These are phyloP conservation scores for Xanthoconium purpureum DNA, from an alignment of 768 basidiomycete species.

Conservation along the genomic window DNA sequence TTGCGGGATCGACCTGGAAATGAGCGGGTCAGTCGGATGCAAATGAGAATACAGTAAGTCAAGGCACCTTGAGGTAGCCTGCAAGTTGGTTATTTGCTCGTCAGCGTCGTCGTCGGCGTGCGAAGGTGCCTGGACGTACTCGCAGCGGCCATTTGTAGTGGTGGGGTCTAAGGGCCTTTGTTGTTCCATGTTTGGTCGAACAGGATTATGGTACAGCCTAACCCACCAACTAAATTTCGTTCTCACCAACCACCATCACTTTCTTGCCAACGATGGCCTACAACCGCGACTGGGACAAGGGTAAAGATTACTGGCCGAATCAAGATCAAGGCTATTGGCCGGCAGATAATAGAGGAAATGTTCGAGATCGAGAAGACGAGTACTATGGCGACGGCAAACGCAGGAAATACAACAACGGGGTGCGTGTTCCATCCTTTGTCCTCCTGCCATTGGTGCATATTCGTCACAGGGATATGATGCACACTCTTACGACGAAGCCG, in stretches of 20 bases:
- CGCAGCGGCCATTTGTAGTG: slow-evolving; percentile 61
- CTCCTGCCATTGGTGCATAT: slow-evolving; percentile 4
- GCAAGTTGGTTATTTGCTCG: slow-evolving; percentile 12
- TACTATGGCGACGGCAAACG: slow-evolving; percentile 70
- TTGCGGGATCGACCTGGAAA: slow-evolving; percentile 48
- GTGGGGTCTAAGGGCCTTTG: slow-evolving; percentile 21
- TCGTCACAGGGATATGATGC: slow-evolving; percentile 49
- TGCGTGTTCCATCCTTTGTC: slow-evolving; percentile 34
- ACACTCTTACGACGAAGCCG: slow-evolving; percentile 48
- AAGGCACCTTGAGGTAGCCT: slow-evolving; percentile 59
- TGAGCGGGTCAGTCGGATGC: slow-evolving; percentile 1
- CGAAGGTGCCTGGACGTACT: slow-evolving; percentile 37
- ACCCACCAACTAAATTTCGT: slow-evolving; percentile 11
- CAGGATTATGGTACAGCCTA: background rate
- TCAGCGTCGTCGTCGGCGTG: slow-evolving; percentile 8
- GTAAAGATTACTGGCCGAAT: slow-evolving; percentile 61
- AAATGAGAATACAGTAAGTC: background rate
- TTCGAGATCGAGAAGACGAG: slow-evolving; percentile 65
- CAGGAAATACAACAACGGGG: slow-evolving; percentile 75
- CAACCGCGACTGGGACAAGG: slow-evolving; percentile 86
- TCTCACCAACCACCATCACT: slow-evolving; percentile 27
- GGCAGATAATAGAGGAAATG: slow-evolving; percentile 35
- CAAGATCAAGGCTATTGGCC: slow-evolving; percentile 44
- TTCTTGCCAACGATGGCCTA: slow-evolving; percentile 51
- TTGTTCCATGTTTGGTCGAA: slow-evolving; percentile 32